Percentiles rank a stretch among this genome's conserved stretches.
Conservation (phyloP, 495 filamentous ascomycete species). For the Penicillium angulare region DNA sequence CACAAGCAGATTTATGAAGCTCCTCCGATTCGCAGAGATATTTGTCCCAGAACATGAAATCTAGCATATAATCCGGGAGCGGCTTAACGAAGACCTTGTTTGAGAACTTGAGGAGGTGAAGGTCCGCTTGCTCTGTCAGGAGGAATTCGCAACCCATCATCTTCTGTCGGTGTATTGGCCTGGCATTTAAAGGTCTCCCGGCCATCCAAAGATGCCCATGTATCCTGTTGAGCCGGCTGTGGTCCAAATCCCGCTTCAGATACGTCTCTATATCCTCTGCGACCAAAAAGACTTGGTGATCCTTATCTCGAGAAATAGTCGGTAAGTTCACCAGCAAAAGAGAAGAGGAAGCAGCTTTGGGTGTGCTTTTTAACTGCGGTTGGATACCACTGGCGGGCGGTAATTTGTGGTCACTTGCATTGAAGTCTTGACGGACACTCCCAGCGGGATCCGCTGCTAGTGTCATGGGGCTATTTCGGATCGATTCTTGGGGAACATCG, state of each 20-base stretch:
- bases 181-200: conserved; percentile 10
- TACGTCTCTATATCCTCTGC: conserved; percentile 8
- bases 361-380: conserved; percentile 3
- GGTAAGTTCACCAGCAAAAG: conserved; percentile 7
- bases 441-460: conserved; percentile 1
- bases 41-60: conserved; percentile 5
- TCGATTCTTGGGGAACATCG: conserved; percentile 1
- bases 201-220: conserved; percentile 9
- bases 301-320: conserved; percentile 7
- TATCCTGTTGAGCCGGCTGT: conserved; percentile 8
- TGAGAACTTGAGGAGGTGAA: conserved; percentile 8
- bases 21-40: conserved; percentile 9
- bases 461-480: background rate
- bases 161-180: conserved; percentile 9
- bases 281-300: conserved; percentile 9
- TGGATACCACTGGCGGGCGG: background rate
- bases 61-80: conserved; percentile 6
- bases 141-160: conserved; percentile 9
- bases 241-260: conserved; percentile 9
- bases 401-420: conserved; percentile 4
- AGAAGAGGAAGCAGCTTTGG: conserved; percentile 2
- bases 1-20: conserved; percentile 7
- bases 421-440: conserved; percentile 3
- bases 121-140: conserved; percentile 12
- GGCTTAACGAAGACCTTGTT: conserved; percentile 9